Base-by-base conservation (phyloP, 306 rosid genomes). In the Lablab purpureus region DNA sequence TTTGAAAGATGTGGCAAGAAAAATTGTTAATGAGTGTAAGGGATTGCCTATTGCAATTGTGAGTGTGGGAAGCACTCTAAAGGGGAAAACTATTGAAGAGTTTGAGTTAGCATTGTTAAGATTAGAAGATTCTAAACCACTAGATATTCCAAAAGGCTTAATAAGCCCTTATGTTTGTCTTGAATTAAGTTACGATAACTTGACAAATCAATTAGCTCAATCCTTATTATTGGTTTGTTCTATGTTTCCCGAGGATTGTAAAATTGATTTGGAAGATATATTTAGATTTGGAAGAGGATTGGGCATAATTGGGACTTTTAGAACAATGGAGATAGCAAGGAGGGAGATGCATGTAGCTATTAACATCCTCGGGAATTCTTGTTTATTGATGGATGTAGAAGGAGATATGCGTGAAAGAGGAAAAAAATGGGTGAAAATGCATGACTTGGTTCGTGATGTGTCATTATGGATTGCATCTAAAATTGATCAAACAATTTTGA, bases 161-260 rank as follows among this genome's bases (percentile, higher is more conserved):
- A 55, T 4, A 1, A 72, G 56, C 21, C 36, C 55, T 22, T 52
- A 64, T 45, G 50, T 17, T 14, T 77, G 72, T 45, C 30, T 83
- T 32, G 47, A 67, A 30, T 34, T 46, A 10, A 83, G 80, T 64
- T 65, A 13, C 11, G 34, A 72, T 11, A 45, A 32, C 40, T 59
- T 71, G 25, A 59, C 52, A 22, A 6, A 58, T 15, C 2, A 37
- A 13, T 8, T 34, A 17, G 27, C 55, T 17, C 59, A 72, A 10
- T 59, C 30, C 0, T 58, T 78, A 4, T 72, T 83, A 12, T 43
- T 72, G 10, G 45, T 64, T 7, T 83, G 80, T 27, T 83, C 76
- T 49, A 19, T 83, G 4, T 83, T 83, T 47, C 80, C 67, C 15
- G 79, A 77, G 66, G 85, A 71, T 46, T 43, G 1, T 52, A 55